Evolutionary conservation across 495 filamentous ascomycete species (phyloP), one percentile per base, ranked within the genome.

Genomic region (Echria macrotheca): DNA sequence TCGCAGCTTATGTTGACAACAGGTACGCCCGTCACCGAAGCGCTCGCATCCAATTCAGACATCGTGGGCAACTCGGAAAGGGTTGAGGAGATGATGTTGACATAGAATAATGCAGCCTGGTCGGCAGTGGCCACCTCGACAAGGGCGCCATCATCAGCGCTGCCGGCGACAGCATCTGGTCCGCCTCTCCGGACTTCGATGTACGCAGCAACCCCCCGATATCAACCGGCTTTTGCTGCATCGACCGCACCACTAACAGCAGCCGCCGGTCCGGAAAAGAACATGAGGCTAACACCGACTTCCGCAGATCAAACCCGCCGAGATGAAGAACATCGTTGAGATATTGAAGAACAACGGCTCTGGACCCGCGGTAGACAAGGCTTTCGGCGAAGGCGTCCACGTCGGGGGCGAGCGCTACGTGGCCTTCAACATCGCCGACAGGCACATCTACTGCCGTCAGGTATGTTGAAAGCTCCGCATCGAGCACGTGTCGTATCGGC

Each of bases 141-240:
- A 83, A 86, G 71, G 93, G 81, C 58, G 87, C 86, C 61, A 94
- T 96, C 67, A 81, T 91, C 72, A 87, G 83, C 69, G 71, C 68
- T 50, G 82, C 84, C 52, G 88, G 90, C 62, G 85, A 87, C 63
- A 87, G 82, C 64, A 75, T 83, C 55, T 95, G 91, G 88, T 91
- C 91, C 48, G 61, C 72, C n/a, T 78, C 81, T 17, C 14, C 76
- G 15, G 79, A 73, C 52, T 94, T 94, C 73, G 67, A 66, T 55
- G 90, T 95, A 82, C 63, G 83, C 63, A 38, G 5, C 50, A 44
- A 37, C 24, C 21, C 48, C 49, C 32, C 47, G 15, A 25, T 18
- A 28, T 5, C 41, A 31, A 7, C 25, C 5, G 8, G 1, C 8
- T 43, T 15, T 7, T 10, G 5, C 26, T 12, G 21, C 29, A 47